Percentiles rank a stretch among this genome's conserved stretches.
Conservation (phyloP, 2,329 filamentous ascomycete genomes). For the Claviceps citrina region DNA sequence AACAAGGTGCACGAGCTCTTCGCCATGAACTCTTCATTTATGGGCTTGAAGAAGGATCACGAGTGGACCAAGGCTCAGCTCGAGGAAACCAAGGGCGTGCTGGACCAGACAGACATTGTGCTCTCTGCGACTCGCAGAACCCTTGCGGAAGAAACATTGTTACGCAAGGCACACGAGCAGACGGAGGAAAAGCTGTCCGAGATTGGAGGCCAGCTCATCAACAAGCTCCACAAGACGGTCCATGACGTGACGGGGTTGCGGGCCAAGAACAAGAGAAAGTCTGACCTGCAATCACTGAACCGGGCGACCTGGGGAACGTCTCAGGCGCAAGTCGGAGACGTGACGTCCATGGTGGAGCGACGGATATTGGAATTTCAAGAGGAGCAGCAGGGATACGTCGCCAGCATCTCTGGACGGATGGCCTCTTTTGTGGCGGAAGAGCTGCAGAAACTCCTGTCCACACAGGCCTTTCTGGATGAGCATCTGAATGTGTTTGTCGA, state of each 20-base stretch:
- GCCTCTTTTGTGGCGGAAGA: slow-evolving; percentile 62
- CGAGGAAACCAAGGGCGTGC: slow-evolving; percentile 63
- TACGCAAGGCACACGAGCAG: slow-evolving; percentile 70
- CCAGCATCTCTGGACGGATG: slow-evolving; percentile 55
- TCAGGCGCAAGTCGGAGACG: slow-evolving; percentile 57
- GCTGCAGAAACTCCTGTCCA: slow-evolving; percentile 52
- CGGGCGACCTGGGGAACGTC: slow-evolving; percentile 63
- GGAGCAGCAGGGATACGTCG: slow-evolving; percentile 58
- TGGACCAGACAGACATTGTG: slow-evolving; percentile 79
- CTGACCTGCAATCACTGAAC: slow-evolving; percentile 69
- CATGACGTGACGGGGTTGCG: slow-evolving; percentile 67
- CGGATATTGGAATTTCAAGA: slow-evolving; percentile 57
- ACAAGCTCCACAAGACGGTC: slow-evolving; percentile 63
- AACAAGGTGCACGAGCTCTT: slow-evolving; percentile 93
- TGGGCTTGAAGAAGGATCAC: slow-evolving; percentile 76
- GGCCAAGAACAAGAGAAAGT: slow-evolving; percentile 74
- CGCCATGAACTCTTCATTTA: slow-evolving; percentile 71
- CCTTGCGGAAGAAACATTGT: slow-evolving; percentile 61
- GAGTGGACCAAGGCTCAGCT: slow-evolving; percentile 58
- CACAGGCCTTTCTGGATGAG: slow-evolving; percentile 54
- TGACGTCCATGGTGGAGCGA: slow-evolving; percentile 62
- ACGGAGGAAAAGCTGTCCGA: slow-evolving; percentile 65
- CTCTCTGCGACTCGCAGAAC: slow-evolving; percentile 60
- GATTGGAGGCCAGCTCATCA: slow-evolving; percentile 62
- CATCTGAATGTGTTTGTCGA: slow-evolving; percentile 52